These are phyloP conservation scores for Blumeriella jaapii DNA, from an alignment of 2,329 filamentous ascomycete species.

Conservation along the genomic window DNA sequence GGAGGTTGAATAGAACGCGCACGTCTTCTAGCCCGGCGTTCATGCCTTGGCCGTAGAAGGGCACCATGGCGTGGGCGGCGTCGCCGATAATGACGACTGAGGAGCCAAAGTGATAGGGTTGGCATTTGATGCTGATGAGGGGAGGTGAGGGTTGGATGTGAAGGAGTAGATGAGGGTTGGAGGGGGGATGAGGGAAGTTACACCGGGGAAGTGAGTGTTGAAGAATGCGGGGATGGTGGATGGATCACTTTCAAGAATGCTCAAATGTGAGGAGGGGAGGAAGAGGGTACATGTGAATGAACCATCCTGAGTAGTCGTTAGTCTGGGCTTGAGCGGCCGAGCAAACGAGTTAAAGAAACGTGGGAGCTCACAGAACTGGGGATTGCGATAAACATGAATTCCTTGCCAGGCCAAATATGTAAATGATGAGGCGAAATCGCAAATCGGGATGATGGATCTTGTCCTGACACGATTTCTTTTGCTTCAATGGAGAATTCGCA, in stretches of 20 bases:
- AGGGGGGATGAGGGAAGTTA: constrained; percentile 58
- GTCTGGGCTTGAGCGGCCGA: background rate
- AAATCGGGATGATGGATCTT: constrained; percentile 41
- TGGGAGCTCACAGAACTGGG: constrained; percentile 40
- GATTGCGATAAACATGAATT: constrained; percentile 98
- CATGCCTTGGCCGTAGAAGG: constrained; percentile 97
- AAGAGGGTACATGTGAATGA: constrained; percentile 95
- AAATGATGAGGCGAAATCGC: constrained; percentile 83
- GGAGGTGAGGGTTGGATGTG: constrained; percentile 72
- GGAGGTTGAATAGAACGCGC: constrained; percentile 67
- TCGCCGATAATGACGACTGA: constrained; percentile 82
- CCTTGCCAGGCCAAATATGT: constrained; percentile 90
- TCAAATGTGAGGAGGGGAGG: constrained; percentile 60
- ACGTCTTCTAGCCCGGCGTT: constrained; percentile 95
- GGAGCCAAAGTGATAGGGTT: constrained; percentile 69
- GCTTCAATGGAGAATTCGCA: constrained; percentile 83
- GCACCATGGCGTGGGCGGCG: constrained; percentile 94
- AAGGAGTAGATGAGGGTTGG: constrained; percentile 65
- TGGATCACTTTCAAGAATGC: constrained; percentile 51
- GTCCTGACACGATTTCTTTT: constrained; percentile 21
- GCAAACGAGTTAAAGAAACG: too few species aligned
- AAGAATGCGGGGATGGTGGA: constrained; percentile 61
- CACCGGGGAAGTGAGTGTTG: constrained; percentile 74
- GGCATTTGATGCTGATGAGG: constrained; percentile 91
- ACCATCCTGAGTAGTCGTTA: constrained; percentile 50